Conservation (phyloP, 768 basidiomycete species). For the Tylopilus sp. region DNA sequence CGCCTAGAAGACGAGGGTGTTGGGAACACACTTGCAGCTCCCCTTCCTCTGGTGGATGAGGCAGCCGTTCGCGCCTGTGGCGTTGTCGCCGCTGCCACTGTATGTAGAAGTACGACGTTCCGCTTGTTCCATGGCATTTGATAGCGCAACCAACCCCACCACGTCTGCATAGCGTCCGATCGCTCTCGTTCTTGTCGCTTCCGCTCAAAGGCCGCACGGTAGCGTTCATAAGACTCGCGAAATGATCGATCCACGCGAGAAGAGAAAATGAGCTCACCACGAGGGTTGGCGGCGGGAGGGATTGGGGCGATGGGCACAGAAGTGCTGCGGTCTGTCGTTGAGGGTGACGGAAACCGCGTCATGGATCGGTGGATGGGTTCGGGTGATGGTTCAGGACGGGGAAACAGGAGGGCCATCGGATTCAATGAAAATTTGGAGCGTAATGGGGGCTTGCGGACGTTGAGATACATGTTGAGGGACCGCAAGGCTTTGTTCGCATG, state of each 20-base stretch:
- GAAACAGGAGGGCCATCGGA: slow-evolving; percentile 38
- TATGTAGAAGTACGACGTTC: slow-evolving; percentile 1
- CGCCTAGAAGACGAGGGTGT: slow-evolving; percentile 32
- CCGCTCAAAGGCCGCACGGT: slow-evolving; percentile 83
- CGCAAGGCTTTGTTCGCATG: slow-evolving; percentile 91
- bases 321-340: slow-evolving; percentile 39
- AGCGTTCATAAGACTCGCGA: slow-evolving; percentile 89
- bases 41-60: slow-evolving; percentile 25
- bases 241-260: slow-evolving; percentile 80
- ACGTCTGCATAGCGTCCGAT: slow-evolving; percentile 28
- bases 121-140: slow-evolving; percentile 30
- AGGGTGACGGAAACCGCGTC: slow-evolving; percentile 28
- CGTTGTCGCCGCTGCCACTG: background rate
- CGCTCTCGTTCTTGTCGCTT: slow-evolving; percentile 63
- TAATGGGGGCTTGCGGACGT: slow-evolving; percentile 79
- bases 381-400: slow-evolving; percentile 26
- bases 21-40: slow-evolving; percentile 22
- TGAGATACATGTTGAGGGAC: slow-evolving; percentile 95
- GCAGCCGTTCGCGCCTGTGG: slow-evolving; percentile 25
- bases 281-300: slow-evolving; percentile 83
- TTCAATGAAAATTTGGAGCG: slow-evolving; percentile 51
- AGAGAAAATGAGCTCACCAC: slow-evolving; percentile 96
- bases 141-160: slow-evolving; percentile 28
- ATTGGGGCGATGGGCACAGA: slow-evolving; percentile 61
- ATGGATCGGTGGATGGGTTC: slow-evolving; percentile 21